Conservation (phyloP, 2,329 filamentous ascomycete species). For the Arthrinium puccinioides region DNA sequence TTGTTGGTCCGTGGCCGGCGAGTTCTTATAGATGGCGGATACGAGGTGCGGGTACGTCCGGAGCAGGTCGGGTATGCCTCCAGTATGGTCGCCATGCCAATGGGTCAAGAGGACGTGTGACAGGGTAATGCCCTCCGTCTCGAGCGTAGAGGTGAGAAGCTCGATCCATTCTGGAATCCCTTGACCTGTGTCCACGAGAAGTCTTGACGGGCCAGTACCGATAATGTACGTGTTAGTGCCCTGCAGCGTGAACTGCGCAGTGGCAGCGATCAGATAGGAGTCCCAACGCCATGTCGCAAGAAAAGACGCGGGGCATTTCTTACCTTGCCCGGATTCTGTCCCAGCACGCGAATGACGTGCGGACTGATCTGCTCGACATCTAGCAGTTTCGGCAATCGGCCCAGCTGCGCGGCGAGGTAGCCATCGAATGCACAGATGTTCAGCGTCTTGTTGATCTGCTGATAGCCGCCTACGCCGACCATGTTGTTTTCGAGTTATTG, state of each 20-base stretch:
- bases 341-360: background rate
- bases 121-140: constrained; percentile 19
- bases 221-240: constrained; percentile 94
- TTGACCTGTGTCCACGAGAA: constrained; percentile 88
- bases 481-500: background rate
- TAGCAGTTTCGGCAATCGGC: background rate
- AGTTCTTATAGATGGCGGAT: constrained; percentile 54
- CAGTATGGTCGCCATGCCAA: constrained; percentile 82
- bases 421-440: background rate
- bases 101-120: constrained; percentile 70
- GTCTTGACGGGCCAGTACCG: constrained; percentile 62
- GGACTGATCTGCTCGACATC: background rate
- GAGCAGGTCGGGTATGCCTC: constrained; percentile 65
- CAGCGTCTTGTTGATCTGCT: constrained; percentile 36
- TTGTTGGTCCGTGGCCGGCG: constrained; percentile 42
- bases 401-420: background rate
- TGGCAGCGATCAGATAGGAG: no score
- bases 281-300: no score
- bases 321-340: constrained; percentile 1
- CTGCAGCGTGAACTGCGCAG: constrained; percentile 55
- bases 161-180: constrained; percentile 64
- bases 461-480: constrained; percentile 30
- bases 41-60: constrained; percentile 49
- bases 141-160: constrained; percentile 24
- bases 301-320: no score